These are phyloP conservation scores for Chaetothyriales sp. DNA, from an alignment of 2,329 filamentous ascomycete genomes.

Conservation along the genomic window DNA sequence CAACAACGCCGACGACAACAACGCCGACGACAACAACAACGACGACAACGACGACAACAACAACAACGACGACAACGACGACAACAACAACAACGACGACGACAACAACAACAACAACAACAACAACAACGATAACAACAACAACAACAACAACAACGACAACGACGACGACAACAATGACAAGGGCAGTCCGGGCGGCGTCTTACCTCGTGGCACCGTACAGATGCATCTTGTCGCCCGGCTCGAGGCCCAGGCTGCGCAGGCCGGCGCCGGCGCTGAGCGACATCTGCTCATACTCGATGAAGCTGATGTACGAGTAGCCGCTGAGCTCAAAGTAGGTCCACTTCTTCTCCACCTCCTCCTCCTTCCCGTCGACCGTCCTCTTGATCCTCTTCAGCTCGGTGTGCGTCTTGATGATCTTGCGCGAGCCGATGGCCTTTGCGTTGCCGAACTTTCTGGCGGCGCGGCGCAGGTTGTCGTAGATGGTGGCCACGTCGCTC, in stretches of 20 bases:
- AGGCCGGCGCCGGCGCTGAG: constrained; percentile 59
- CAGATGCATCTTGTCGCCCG: constrained; percentile 59
- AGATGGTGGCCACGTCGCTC: constrained; percentile 61
- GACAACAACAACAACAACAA: too few species aligned
- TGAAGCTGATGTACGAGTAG: constrained; percentile 65
- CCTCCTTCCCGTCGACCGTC: constrained; percentile 65
- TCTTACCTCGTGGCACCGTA: constrained; percentile 68
- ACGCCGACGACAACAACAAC: too few species aligned
- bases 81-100: too few species aligned
- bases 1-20: too few species aligned
- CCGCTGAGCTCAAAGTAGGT: constrained; percentile 71
- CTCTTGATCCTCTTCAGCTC: constrained; percentile 87
- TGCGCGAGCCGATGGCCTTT: constrained; percentile 56
- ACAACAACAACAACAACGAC: too few species aligned
- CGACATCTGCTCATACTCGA: constrained; percentile 60
- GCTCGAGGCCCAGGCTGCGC: constrained; percentile 57
- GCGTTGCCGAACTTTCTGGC: constrained; percentile 50
- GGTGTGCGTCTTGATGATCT: constrained; percentile 61
- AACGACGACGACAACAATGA: too few species aligned
- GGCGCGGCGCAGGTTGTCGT: constrained; percentile 60
- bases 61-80: too few species aligned
- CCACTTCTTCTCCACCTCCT: constrained; percentile 81
- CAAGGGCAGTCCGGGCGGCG: too few species aligned
- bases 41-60: too few species aligned
- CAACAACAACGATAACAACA: too few species aligned